Evolutionary conservation across 192 early-diverging fungal species (phyloP), one percentile per base, ranked within the genome.

Genomic region (Entophlyctis luteolus): DNA sequence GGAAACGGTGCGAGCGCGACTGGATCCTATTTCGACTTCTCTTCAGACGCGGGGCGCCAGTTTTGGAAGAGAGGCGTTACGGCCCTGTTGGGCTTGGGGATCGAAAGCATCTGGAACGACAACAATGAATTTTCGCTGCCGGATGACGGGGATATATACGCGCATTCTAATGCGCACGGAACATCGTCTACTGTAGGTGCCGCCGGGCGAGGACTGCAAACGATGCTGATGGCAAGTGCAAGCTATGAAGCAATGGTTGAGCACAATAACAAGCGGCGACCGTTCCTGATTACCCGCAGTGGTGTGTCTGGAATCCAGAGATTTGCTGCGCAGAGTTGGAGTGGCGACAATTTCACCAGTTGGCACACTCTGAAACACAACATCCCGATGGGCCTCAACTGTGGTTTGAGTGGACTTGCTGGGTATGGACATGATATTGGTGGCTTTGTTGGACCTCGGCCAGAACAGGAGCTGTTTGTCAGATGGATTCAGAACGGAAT

Each of bases 321-420:
- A 28, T 69, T 71, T 49, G 82, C 83, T 3, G 48, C 74, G 3
- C 82, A 83, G 35, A 83, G 78, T 14, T 87, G 85, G 85, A 79
- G 76, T 55, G 85, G 85, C 27, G 84, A 86, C 36, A 87, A 87
- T 46, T 62, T 31, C 42, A 80, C 85, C 12, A 60, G 62, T 37
- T 87, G 85, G 85, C 70, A 86, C 2, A 84, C 85, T 0, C 70
- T 87, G 3, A 80, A 84, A 67, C 78, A 80, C 37, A 87, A 87
- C 54, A 77, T 84, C 42, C 76, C 85, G 0, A 87, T 87, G 83
- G 85, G 85, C 5, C 57, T 84, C 55, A 71, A 55, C 52, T 74
- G 80, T 1, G 77, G 76, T 22, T 42, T 86, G 20, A 73, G 77
- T 20, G 67, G 70, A 8, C 46, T 84, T 60, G 52, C 70, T 1